Evolutionary conservation across 345 rosid genomes (phyloP).

Genomic region (Leavenworthia alabamica): DNA sequence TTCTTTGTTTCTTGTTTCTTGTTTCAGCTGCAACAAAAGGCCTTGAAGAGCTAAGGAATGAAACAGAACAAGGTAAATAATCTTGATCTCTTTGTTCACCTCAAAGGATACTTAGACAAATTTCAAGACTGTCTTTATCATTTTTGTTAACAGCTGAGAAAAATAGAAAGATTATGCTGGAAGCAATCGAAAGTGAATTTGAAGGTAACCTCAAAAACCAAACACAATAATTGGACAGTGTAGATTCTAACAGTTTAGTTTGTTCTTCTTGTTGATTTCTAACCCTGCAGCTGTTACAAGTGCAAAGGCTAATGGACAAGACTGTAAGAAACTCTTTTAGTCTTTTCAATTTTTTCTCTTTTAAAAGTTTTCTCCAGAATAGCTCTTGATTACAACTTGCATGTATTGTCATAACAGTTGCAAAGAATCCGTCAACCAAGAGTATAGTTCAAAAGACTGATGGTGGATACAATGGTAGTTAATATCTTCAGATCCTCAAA

Average conservation of each 20-base stretch:
- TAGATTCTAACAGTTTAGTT: conserved; percentile 13
- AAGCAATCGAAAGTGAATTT: conserved; percentile 25
- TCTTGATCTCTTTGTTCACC: conserved; percentile 5
- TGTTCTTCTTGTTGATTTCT: conserved; percentile 10
- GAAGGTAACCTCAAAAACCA: conserved; percentile 17
- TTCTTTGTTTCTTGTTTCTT: not conserved
- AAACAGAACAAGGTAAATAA: conserved; percentile 10
- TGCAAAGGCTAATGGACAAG: conserved; percentile 17
- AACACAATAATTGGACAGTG: not conserved
- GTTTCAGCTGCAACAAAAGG: conserved; percentile 24
- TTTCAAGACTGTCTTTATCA: not conserved
- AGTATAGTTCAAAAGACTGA: not conserved
- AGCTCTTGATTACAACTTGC: not conserved
- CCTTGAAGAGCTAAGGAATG: conserved; percentile 12
- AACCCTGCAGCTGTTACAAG: conserved; percentile 18
- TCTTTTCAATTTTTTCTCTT: not conserved
- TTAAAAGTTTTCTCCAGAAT: not conserved
- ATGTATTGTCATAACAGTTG: conserved; percentile 2
- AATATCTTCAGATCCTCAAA: not conserved
- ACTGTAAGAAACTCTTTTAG: conserved; percentile 1
- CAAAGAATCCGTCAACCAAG: conserved; percentile 2
- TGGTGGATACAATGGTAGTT: conserved; percentile 10
- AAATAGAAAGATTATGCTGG: conserved; percentile 21
- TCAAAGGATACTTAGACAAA: not conserved
- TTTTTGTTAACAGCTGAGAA: conserved; percentile 13